These are phyloP conservation scores for Suhomyces kilbournensis DNA, from an alignment of 805 yeast species.

Conservation along the genomic window DNA sequence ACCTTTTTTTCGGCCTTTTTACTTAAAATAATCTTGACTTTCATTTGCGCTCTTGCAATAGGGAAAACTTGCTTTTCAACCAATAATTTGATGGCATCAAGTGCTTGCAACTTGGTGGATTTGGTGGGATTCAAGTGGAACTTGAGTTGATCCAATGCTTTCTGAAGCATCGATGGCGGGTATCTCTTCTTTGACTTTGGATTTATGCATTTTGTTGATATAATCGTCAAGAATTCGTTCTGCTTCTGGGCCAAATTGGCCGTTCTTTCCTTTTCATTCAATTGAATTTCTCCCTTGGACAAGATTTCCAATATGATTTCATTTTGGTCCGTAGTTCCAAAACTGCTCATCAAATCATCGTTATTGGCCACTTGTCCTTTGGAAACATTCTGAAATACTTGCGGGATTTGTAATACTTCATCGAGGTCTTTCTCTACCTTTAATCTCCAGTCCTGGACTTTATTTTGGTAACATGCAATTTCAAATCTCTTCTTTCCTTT, in stretches of 20 bases:
- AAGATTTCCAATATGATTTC: constrained; percentile 77
- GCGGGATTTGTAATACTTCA: constrained; percentile 95
- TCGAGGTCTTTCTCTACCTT: constrained; percentile 90
- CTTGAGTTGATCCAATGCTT: constrained; percentile 73
- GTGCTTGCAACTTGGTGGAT: constrained; percentile 82
- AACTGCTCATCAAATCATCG: constrained; percentile 71
- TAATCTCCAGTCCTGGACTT: constrained; percentile 91
- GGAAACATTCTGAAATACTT: constrained; percentile 86
- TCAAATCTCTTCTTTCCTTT: constrained; percentile 92
- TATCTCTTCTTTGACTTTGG: constrained; percentile 87
- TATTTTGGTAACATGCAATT: constrained; percentile 94
- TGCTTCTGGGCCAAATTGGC: constrained; percentile 69
- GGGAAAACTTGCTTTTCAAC: constrained; percentile 83
- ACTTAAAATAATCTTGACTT: constrained; percentile 61
- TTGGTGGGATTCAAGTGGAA: constrained; percentile 73
- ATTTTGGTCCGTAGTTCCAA: constrained; percentile 74
- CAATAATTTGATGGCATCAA: constrained; percentile 82
- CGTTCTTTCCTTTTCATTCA: constrained; percentile 89
- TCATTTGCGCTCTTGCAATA: constrained; percentile 92
- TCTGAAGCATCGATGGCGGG: constrained; percentile 92
- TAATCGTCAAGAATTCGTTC: constrained; percentile 77
- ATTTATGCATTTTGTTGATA: constrained; percentile 87
- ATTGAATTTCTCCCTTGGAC: constrained; percentile 88
- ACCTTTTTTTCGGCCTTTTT: constrained; percentile 49
- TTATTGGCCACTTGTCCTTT: constrained; percentile 91